Evolutionary conservation across 371 early-diverging fungal species (phyloP), one percentile per base, ranked within the genome.

Genomic region (Actinomortierella ambigua): DNA sequence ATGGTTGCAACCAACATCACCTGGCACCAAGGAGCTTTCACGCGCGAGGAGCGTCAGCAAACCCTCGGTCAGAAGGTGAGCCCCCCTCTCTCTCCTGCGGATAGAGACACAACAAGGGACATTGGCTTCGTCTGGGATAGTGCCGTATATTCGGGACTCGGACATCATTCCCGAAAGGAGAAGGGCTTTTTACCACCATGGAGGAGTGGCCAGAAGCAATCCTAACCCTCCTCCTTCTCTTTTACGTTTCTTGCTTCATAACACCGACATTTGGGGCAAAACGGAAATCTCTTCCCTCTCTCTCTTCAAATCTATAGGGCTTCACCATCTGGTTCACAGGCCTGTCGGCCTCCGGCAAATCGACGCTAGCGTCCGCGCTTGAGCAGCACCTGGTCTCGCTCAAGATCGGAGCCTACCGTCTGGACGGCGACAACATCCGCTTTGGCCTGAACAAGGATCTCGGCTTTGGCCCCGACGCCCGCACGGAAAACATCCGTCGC

Each of bases 361-460:
- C 94, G 46, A 95, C 97, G 17, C 71, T 96, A 43, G 96, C 96
- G 47, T 85, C 90, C 51, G 95, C 94, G 18, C 84, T 96, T 17
- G 97, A 96, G 77, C 91, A 93, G 68, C 85, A 90, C 48, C 77
- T 96, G 42, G 82, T 96, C 24, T 89, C 91, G 60, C 75, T 78
- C 42, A 87, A 88, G 50, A 65, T 92, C 50, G 76, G 79, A 34
- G 87, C 91, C 18, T 97, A 97, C 75, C 90, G 96, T 20, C 87
- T 97, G 44, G 97, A 97, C 68, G 97, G 97, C 54, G 97, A 97
- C 81, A 97, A 97, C 77, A 90, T 97, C 56, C 90, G 97, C 24
- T 95, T 96, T 59, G 97, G 97, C 18, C 81, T 97, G 59, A 97
- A 97, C 85, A 94, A 94, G 81, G 91, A 96, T 76, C 83, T 96